These are phyloP conservation scores for Lachnellula arida DNA, from an alignment of 2,329 filamentous ascomycete genomes.

Conservation along the genomic window DNA sequence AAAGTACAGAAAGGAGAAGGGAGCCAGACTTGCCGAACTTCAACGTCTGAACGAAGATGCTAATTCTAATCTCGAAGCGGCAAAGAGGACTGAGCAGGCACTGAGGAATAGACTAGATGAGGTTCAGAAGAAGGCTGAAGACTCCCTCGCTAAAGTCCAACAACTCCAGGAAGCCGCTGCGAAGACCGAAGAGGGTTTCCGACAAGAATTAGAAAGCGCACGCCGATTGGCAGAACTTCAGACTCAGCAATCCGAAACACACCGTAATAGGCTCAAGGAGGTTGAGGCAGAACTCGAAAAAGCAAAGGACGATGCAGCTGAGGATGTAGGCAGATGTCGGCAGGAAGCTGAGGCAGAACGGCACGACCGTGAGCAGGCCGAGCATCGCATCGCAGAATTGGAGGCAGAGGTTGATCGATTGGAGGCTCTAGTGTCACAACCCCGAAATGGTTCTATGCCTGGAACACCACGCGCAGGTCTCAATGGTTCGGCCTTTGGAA, in stretches of 20 bases:
- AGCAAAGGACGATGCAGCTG: constrained; percentile 56
- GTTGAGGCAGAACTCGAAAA: constrained; percentile 59
- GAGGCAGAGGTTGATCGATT: constrained; percentile 59
- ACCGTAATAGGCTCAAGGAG: constrained; percentile 65
- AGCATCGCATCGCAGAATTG: constrained; percentile 59
- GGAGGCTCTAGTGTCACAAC: constrained; percentile 44
- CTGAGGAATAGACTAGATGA: constrained; percentile 79
- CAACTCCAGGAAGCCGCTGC: constrained; percentile 79
- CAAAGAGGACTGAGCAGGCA: constrained; percentile 74
- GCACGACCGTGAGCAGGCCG: constrained; percentile 55
- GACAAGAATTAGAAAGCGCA: constrained; percentile 77
- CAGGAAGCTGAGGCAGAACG: constrained; percentile 53
- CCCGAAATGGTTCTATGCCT: constrained; percentile 43
- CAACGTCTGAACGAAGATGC: constrained; percentile 86
- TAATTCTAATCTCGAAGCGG: constrained; percentile 67
- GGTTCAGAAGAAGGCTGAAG: constrained; percentile 80
- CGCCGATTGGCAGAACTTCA: constrained; percentile 79
- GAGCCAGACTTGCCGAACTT: constrained; percentile 79
- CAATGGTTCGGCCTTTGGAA: constrained; percentile 50
- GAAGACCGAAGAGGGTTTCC: constrained; percentile 79
- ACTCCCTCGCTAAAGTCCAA: constrained; percentile 75
- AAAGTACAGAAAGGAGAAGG: constrained; percentile 93
- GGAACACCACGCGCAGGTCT: constrained; percentile 50
- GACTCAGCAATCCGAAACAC: constrained; percentile 68
- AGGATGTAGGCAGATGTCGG: constrained; percentile 48